These are phyloP conservation scores for Vinca minor DNA, from an alignment of 257 asterid genomes.

Conservation along the genomic window DNA sequence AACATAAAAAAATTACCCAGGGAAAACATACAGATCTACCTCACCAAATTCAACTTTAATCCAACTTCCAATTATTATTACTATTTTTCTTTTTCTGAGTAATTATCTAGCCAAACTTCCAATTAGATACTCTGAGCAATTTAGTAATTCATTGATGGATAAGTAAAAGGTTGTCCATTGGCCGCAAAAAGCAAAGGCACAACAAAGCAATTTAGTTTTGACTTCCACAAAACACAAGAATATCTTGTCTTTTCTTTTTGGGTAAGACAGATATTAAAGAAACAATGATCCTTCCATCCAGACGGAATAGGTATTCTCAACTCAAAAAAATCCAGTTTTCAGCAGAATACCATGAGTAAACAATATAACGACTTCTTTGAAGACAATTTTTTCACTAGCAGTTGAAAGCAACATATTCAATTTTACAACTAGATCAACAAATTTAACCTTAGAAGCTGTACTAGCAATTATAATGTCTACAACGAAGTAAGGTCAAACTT, in stretches of 20 bases:
- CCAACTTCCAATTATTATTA: too few relatives aligned
- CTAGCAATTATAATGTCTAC: not conserved
- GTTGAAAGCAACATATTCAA: not conserved
- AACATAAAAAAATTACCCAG: not conserved
- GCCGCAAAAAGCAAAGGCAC: not conserved
- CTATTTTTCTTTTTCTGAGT: too few relatives aligned
- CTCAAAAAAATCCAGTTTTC: not conserved
- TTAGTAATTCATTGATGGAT: not conserved
- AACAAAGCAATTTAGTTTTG: not conserved
- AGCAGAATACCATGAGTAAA: not conserved
- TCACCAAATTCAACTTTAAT: not conserved
- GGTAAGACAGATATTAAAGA: not conserved
- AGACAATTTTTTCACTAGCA: not conserved
- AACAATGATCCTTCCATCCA: not conserved
- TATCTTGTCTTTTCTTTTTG: too few relatives aligned
- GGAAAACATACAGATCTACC: not conserved
- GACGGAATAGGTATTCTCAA: not conserved
- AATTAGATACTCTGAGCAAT: not conserved
- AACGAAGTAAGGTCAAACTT: not conserved
- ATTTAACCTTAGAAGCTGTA: not conserved
- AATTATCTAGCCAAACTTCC: too few relatives aligned
- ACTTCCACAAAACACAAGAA: not conserved
- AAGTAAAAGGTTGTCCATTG: not conserved
- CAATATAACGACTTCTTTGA: not conserved
- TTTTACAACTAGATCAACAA: not conserved